phyloP scores from a whole-genome alignment of 2,329 filamentous ascomycete species.

The Sporothrix dimorphospora region DNA sequence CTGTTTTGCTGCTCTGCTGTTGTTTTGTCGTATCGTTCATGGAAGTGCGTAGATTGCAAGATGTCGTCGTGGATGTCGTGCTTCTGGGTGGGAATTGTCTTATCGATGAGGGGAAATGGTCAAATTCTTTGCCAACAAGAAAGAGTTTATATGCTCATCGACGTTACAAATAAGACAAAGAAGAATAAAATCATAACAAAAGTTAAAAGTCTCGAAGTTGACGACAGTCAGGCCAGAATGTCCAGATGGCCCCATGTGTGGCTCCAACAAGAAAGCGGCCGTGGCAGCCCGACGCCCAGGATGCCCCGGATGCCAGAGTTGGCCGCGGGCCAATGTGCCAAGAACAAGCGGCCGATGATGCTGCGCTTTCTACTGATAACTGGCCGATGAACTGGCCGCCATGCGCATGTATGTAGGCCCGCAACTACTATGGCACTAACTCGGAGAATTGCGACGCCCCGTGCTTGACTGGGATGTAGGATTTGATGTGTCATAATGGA shows the following conservation, averaged over 20 bases:
- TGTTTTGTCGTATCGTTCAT: neutral
- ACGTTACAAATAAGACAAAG: neutral
- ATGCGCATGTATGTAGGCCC: neutral
- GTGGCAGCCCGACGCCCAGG: constrained; percentile 1
- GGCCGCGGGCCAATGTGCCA: neutral
- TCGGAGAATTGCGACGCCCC: too few species aligned
- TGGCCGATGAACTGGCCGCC: neutral
- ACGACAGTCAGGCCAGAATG: neutral
- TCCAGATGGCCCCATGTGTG: neutral
- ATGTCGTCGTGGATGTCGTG: neutral
- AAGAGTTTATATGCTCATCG: neutral
- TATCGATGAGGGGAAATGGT: neutral
- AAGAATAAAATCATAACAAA: neutral
- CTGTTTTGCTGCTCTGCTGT: too few species aligned
- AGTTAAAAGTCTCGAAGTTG: neutral
- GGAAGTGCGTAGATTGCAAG: neutral
- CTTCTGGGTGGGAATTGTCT: neutral
- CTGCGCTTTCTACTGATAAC: neutral
- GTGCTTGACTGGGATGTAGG: neutral
- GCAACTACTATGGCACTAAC: neutral
- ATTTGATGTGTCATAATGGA: neutral
- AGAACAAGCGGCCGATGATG: neutral
- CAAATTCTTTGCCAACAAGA: neutral
- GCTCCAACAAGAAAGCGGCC: neutral
- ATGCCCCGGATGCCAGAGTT: neutral